These are phyloP conservation scores for Stagonosporopsis cucurbitacearum DNA, from an alignment of 2,329 filamentous ascomycete genomes.

Conservation along the genomic window DNA sequence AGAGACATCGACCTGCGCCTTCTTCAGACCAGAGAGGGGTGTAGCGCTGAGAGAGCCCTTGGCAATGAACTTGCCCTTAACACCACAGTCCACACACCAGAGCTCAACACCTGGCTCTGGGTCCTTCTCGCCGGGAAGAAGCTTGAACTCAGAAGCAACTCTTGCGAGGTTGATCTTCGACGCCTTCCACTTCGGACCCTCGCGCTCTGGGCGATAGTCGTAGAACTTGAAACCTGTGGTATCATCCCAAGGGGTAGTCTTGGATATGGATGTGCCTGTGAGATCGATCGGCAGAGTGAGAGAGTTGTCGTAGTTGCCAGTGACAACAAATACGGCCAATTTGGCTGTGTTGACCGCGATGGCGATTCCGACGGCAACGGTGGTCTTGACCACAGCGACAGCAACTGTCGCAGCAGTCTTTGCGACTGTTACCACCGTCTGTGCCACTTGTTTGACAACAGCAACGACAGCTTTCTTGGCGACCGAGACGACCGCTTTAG, in stretches of 20 bases:
- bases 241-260: constrained; percentile 15
- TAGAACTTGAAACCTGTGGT: constrained; percentile 17
- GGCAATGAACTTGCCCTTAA: constrained; percentile 13
- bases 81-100: constrained; percentile 10
- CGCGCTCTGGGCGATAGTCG: constrained; percentile 11
- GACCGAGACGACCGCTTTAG: constrained; percentile 6
- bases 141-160: constrained; percentile 12
- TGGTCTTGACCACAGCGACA: constrained; percentile 11
- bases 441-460: constrained; percentile 8
- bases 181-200: constrained; percentile 11
- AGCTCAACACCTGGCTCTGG: constrained; percentile 14
- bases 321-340: constrained; percentile 3
- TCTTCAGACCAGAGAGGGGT: constrained; percentile 14
- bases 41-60: constrained; percentile 15
- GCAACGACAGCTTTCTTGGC: constrained; percentile 1
- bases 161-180: constrained; percentile 12
- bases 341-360: constrained; percentile 7
- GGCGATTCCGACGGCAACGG: constrained; percentile 8
- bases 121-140: constrained; percentile 11
- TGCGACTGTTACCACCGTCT: constrained; percentile 6
- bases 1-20: constrained; percentile 11
- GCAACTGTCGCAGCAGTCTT: constrained; percentile 9
- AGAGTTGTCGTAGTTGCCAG: constrained; percentile 14
- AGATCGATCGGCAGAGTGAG: constrained; percentile 13
- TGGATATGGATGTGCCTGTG: constrained; percentile 1